Percentiles rank a stretch among this genome's conserved stretches.
phyloP scores from a whole-genome alignment of 2,329 filamentous ascomycete species.

The Talaromyces rugulosus region DNA sequence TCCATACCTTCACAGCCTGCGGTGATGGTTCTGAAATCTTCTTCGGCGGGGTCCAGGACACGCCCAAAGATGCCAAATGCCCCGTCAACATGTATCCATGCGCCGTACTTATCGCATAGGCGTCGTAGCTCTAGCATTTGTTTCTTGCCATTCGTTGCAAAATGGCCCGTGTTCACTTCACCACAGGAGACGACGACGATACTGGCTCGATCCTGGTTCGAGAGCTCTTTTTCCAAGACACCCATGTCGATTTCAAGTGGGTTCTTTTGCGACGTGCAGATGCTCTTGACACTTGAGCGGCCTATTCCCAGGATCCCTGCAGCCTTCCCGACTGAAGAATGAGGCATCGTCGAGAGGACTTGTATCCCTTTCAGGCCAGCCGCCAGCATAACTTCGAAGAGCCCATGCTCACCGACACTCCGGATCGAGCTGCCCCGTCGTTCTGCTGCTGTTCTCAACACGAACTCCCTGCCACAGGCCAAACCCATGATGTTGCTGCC shows the following conservation, averaged over 20 bases:
- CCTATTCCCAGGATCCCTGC: slow-evolving; percentile 79
- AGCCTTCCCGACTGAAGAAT: slow-evolving; percentile 81
- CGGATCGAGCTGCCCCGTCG: slow-evolving; percentile 24
- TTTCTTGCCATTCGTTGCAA: slow-evolving; percentile 56
- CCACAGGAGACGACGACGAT: slow-evolving; percentile 79
- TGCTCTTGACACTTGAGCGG: slow-evolving; percentile 59
- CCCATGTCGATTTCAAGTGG: slow-evolving; percentile 68
- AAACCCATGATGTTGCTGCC: slow-evolving; percentile 63
- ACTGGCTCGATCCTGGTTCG: slow-evolving; percentile 53
- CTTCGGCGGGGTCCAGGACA: slow-evolving; percentile 50
- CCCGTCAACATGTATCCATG: slow-evolving; percentile 88
- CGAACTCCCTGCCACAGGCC: slow-evolving; percentile 65
- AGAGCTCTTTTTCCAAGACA: slow-evolving; percentile 58
- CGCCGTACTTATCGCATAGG: slow-evolving; percentile 67
- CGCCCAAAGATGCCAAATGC: slow-evolving; percentile 84
- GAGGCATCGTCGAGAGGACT: slow-evolving; percentile 74
- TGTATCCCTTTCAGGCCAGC: slow-evolving; percentile 66
- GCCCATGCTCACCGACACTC: slow-evolving; percentile 64
- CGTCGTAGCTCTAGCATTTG: slow-evolving; percentile 62
- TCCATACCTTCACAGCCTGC: slow-evolving; percentile 62
- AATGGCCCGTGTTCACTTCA: slow-evolving; percentile 87
- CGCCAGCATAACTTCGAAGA: slow-evolving; percentile 61
- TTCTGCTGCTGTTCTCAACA: slow-evolving; percentile 40
- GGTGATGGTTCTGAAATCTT: slow-evolving; percentile 54
- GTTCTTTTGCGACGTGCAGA: slow-evolving; percentile 42